Percentiles rank a stretch among this genome's conserved stretches.
These are phyloP conservation scores for Ganoderma sp. DNA, from an alignment of 1,284 basidiomycete genomes.

Conservation along the genomic window DNA sequence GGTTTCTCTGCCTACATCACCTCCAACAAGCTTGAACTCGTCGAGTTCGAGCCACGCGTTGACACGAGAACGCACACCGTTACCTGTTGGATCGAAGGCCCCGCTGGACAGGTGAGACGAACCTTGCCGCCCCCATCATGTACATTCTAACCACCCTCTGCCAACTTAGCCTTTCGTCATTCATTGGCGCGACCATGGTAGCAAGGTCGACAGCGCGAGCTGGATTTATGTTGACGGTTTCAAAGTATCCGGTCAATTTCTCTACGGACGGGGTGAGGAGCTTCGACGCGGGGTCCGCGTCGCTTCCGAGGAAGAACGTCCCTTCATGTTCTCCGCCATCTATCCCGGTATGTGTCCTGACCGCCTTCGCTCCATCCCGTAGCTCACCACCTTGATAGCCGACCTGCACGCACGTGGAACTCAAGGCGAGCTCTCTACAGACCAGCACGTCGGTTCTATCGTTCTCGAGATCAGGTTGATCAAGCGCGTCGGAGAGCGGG, in stretches of 20 bases:
- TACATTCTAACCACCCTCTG: neutral
- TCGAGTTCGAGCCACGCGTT: constrained; percentile 57
- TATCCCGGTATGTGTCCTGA: constrained; percentile 35
- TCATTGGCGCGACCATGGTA: constrained; percentile 65
- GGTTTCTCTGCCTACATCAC: constrained; percentile 72
- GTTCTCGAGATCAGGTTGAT: constrained; percentile 60
- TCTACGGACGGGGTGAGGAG: constrained; percentile 55
- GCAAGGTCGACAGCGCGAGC: constrained; percentile 55
- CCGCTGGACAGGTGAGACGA: constrained; percentile 54
- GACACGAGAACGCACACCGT: constrained; percentile 51
- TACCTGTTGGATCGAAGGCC: constrained; percentile 69
- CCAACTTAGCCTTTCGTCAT: constrained; percentile 56
- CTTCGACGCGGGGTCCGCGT: constrained; percentile 47
- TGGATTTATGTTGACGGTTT: constrained; percentile 67
- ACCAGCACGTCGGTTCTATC: constrained; percentile 57
- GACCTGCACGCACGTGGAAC: neutral
- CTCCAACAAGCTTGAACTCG: constrained; percentile 52
- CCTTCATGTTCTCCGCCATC: constrained; percentile 60
- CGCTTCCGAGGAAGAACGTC: constrained; percentile 46
- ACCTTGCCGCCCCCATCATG: neutral
- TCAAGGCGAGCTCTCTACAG: constrained; percentile 1
- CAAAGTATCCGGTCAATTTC: constrained; percentile 61
- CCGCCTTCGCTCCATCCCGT: constrained; percentile 1
- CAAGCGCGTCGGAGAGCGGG: constrained; percentile 40
- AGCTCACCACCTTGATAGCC: neutral